Evolutionary conservation across 2,329 filamentous ascomycete genomes (phyloP), one percentile per base, ranked within the genome.

Genomic region (Pestalotiopsis sp.): DNA sequence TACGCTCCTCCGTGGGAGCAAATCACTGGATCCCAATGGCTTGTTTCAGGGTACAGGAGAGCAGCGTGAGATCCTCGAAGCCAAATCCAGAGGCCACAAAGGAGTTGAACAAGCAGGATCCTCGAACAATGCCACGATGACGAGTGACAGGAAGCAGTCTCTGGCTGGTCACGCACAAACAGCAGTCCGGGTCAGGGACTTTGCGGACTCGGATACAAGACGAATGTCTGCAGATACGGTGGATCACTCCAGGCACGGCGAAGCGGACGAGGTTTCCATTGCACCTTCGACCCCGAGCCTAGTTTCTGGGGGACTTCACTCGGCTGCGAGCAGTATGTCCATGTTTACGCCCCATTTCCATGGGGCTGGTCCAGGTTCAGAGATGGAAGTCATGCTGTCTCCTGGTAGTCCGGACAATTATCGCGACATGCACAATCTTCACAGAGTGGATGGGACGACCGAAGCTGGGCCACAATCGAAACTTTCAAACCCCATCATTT

Each of bases 261-360:
- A 67, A 11, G 57, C 59, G 31, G 60, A 68, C 58, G 70, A 23
- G 58, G 60, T 65, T 63, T 69, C 68, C 66, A 68, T n/a, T 72
- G 71, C 39, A 68, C 76, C 77, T 17, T 73, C 72, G 23, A 76
- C 77, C 3, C 77, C 77, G 3, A 77, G 76, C 31, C 66, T 79
- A 4, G 70, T 75, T n/a, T 75, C 67, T 27, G 72, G 73, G 2
- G 70, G 68, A 27, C 73, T 72, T 49, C 71, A 72, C 23, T 78
- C 77, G 12, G 72, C 75, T 52, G 70, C 71, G 6, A 78, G 76
- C 65, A 78, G 74, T 65, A 25, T 76, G n/a, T 27, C 41, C n/a
- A 14, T 79, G 49, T 69, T 75, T 17, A 79, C 75, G 1, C 77
- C 76, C n/a, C 76, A 72, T 68, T 62, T 68, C 4, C 69, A 74